Percentiles rank a stretch among this genome's conserved stretches.
phyloP scores from a whole-genome alignment of 1,284 basidiomycete species.

The Ganoderma resinaceum region DNA sequence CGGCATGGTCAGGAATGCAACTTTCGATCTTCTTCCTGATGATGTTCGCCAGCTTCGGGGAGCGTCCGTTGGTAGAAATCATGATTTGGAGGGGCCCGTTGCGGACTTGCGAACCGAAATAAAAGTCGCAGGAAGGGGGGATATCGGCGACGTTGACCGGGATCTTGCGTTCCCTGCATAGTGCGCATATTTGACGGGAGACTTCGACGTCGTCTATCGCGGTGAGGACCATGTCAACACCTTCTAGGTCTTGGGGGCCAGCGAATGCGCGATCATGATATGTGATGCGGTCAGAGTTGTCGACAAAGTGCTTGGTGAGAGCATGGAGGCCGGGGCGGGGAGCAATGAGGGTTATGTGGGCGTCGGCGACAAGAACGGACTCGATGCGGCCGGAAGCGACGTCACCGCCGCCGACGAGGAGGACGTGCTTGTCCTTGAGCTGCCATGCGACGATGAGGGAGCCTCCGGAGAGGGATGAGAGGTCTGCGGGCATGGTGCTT shows the following conservation, averaged over 20 bases:
- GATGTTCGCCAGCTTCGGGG: slow-evolving; percentile 90
- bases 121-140: slow-evolving; percentile 95
- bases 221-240: slow-evolving; percentile 91
- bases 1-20: slow-evolving; percentile 76
- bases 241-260: slow-evolving; percentile 62
- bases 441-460: slow-evolving; percentile 90
- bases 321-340: slow-evolving; percentile 69
- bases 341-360: slow-evolving; percentile 66
- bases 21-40: slow-evolving; percentile 78
- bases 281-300: slow-evolving; percentile 62
- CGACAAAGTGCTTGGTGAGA: slow-evolving; percentile 61
- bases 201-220: slow-evolving; percentile 88
- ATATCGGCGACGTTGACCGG: slow-evolving; percentile 98
- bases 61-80: slow-evolving; percentile 95
- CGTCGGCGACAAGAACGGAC: slow-evolving; percentile 70
- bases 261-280: slow-evolving; percentile 76
- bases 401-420: slow-evolving; percentile 90
- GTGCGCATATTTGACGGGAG: slow-evolving; percentile 75
- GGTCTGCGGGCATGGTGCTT: slow-evolving; percentile 27
- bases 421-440: slow-evolving; percentile 80
- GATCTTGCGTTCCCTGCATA: slow-evolving; percentile 75
- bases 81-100: slow-evolving; percentile 93
- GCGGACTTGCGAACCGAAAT: slow-evolving; percentile 95
- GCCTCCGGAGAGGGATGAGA: slow-evolving; percentile 50
- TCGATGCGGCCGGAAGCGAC: slow-evolving; percentile 84